These are phyloP conservation scores for Actinomortierella wolfii DNA, from an alignment of 371 early-diverging fungal genomes.

Conservation along the genomic window DNA sequence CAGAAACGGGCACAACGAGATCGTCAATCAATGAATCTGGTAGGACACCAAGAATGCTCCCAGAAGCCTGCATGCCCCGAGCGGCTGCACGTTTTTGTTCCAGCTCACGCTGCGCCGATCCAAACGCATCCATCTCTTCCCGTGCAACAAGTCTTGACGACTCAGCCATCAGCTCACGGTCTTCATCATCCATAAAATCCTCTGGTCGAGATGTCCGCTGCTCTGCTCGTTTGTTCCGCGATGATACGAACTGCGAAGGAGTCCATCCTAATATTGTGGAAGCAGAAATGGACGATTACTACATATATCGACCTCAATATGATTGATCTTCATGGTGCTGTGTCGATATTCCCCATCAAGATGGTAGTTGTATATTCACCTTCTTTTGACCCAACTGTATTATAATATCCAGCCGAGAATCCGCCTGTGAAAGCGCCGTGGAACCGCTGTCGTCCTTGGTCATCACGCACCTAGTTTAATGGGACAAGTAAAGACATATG, in stretches of 20 bases:
- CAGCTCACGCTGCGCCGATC: constrained; percentile 67
- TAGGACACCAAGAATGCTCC: constrained; percentile 51
- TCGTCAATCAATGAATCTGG: constrained; percentile 54
- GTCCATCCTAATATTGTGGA: constrained; percentile 66
- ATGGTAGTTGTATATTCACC: constrained; percentile 50
- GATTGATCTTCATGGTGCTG: neutral
- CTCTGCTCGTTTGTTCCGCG: constrained; percentile 53
- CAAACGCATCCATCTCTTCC: constrained; percentile 71
- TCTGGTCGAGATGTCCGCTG: constrained; percentile 60
- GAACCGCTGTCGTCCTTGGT: constrained; percentile 83
- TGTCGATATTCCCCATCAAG: neutral
- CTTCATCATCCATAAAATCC: constrained; percentile 95
- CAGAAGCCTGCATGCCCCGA: constrained; percentile 47
- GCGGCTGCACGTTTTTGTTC: constrained; percentile 53
- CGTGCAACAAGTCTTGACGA: constrained; percentile 61
- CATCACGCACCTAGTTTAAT: constrained; percentile 74
- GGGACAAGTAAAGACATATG: too few relatives aligned
- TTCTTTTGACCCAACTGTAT: constrained; percentile 96
- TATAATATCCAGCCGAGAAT: constrained; percentile 92
- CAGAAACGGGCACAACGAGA: constrained; percentile 69
- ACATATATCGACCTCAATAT: neutral
- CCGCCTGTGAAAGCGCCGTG: constrained; percentile 97
- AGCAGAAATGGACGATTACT: neutral
- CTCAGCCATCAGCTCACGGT: constrained; percentile 63
- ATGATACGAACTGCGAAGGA: constrained; percentile 75